Evolutionary conservation across 371 early-diverging fungal species (phyloP).

Genomic region (Zopfochytrium polystomum): DNA sequence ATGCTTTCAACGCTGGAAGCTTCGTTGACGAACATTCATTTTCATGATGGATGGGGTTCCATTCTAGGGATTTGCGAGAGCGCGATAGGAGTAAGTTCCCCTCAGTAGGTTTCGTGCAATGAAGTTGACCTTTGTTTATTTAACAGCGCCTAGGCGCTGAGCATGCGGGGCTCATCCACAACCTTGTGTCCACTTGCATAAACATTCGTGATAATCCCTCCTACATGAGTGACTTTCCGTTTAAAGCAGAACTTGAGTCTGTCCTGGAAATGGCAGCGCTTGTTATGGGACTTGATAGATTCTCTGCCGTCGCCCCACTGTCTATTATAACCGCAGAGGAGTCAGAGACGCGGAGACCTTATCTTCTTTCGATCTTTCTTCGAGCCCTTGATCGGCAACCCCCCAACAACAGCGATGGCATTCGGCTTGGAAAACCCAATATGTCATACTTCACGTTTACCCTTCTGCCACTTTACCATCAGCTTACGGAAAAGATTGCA

Average conservation of each 20-base stretch:
- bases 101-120: not conserved
- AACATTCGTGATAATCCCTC: conserved; percentile 73
- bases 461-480: conserved; percentile 73
- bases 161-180: conserved; percentile 64
- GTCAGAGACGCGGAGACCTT: conserved; percentile 42
- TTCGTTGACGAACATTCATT: conserved; percentile 57
- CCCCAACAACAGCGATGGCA: too few species aligned
- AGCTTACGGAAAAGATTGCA: conserved; percentile 64
- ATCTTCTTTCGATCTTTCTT: conserved; percentile 42
- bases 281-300: conserved; percentile 75
- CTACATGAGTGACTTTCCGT: conserved; percentile 61
- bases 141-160: conserved; percentile 60
- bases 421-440: conserved; percentile 66
- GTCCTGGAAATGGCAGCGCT: conserved; percentile 77
- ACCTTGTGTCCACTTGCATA: conserved; percentile 63
- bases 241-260: conserved; percentile 80
- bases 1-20: conserved; percentile 27
- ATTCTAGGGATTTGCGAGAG: conserved; percentile 73
- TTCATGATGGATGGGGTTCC: conserved; percentile 76
- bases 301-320: conserved; percentile 77
- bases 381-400: conserved; percentile 33
- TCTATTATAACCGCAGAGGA: conserved; percentile 65
- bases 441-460: conserved; percentile 69
- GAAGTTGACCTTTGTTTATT: not conserved
- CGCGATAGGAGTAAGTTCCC: conserved; percentile 55